These are phyloP conservation scores for Rutidosis leptorrhynchoides DNA, from an alignment of 129 eudicot genomes.

Conservation along the genomic window DNA sequence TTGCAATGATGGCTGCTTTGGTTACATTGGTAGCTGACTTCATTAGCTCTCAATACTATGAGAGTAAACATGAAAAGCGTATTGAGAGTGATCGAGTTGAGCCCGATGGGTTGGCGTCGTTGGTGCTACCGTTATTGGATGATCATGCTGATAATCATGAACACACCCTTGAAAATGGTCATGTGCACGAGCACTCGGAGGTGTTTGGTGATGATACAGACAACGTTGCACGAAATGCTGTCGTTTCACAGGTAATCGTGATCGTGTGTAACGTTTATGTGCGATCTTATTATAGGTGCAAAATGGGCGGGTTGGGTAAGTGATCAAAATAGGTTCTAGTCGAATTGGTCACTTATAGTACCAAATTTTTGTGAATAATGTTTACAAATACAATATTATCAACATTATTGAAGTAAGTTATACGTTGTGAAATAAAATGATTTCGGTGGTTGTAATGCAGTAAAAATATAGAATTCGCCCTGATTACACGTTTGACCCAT, in stretches of 20 bases:
- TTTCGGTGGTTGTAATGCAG: neutral
- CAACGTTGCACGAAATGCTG: conserved; percentile 50
- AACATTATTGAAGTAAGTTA: neutral
- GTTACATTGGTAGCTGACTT: conserved; percentile 68
- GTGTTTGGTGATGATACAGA: conserved; percentile 47
- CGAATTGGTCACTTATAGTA: neutral
- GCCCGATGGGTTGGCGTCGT: conserved; percentile 37
- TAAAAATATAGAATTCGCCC: neutral
- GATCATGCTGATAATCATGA: conserved; percentile 61
- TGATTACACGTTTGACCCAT: neutral
- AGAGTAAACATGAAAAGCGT: conserved; percentile 59
- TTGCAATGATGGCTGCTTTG: conserved; percentile 75
- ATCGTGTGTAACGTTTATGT: neutral
- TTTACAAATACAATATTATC: neutral
- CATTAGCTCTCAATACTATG: conserved; percentile 70
- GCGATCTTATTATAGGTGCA: neutral
- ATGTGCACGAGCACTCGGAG: conserved; percentile 29
- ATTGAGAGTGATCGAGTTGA: conserved; percentile 25
- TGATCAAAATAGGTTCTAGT: neutral
- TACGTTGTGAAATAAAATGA: neutral
- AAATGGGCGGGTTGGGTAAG: neutral
- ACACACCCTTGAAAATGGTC: conserved; percentile 48
- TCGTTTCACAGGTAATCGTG: conserved; percentile 66
- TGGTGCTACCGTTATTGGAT: conserved; percentile 44
- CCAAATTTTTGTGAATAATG: neutral